Base-by-base conservation (phyloP, 345 rosid genomes). In the Dimocarpus longan region DNA sequence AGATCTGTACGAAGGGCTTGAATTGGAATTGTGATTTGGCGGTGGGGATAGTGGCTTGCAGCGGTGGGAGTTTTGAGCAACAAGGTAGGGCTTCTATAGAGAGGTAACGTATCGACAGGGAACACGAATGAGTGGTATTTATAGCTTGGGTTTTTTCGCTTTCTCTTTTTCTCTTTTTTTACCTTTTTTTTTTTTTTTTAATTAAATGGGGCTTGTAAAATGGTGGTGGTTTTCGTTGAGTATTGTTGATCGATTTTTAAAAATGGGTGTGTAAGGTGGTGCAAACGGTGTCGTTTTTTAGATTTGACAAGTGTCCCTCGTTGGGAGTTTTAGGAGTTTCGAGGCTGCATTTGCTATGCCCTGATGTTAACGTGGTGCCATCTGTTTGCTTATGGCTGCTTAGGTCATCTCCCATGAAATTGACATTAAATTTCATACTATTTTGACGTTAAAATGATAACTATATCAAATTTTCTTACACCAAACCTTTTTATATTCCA, bases 61-160 rank as follows among this genome's bases (percentile, higher is more conserved):
- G 60, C 44, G 3, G 70, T 11, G 46, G 44, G 15, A 18, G 67
- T 37, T 52, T 37, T 60, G 70, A 63, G 9, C 24, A 48, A 13
- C 24, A 48, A 56, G 24, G 52, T 43, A 66, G 78, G 81, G 81
- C 78, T 46, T 44, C 19, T 32, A 32, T 21, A 12, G 48, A 6
- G 32, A 69, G 83, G 70, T 9, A 82, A 78, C 74, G 77, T 22
- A 24, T 0, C 10, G 15, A 22, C 66, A n/a, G 10, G 50, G 28
- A 44, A 24, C 48, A 19, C 21, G 50, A 24, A 48, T 40, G 66
- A 8, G 50, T 66, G 64, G 28, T 1, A 66, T 76, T 71, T 82
- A 76, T 71, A 21, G 10, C 66, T 24, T 40, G 60, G 24, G 40
- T 70, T 71, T 15, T 44, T 59, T 24, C 42, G 2, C 1, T 3